Conservation (phyloP, 306 rosid species). For the Cucurbita maxima region DNA sequence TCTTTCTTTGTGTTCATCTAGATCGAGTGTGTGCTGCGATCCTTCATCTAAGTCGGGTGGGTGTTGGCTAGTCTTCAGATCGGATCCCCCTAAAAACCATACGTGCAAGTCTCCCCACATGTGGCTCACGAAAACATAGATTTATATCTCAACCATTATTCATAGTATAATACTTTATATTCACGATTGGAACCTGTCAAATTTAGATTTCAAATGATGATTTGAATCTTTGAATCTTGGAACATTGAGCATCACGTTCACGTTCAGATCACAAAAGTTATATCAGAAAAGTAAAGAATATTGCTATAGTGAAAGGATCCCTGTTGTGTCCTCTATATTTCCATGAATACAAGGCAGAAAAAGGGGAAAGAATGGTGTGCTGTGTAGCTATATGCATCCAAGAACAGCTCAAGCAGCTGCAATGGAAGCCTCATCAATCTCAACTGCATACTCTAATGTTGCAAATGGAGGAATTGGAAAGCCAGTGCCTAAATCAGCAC, state of each 20-base stretch:
- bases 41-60: background rate
- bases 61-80: background rate
- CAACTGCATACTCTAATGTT: conserved; percentile 61
- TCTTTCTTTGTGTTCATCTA: too few relatives aligned
- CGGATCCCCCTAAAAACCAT: background rate
- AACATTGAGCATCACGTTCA: too few relatives aligned
- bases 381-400: background rate
- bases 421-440: conserved; percentile 81
- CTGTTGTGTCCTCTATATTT: background rate
- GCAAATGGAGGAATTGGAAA: conserved; percentile 65
- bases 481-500: conserved; percentile 73
- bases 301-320: background rate
- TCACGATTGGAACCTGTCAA: too few relatives aligned
- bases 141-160: too few relatives aligned
- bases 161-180: too few relatives aligned
- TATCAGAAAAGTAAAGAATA: too few relatives aligned
- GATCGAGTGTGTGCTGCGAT: too few relatives aligned
- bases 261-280: too few relatives aligned
- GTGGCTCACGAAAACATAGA: background rate
- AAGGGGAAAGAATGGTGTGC: background rate
- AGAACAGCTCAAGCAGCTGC: conserved; percentile 51
- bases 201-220: too few relatives aligned
- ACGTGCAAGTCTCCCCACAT: background rate
- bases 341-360: background rate
- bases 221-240: too few relatives aligned